Evolutionary conservation across 768 basidiomycete genomes (phyloP), one percentile per base, ranked within the genome.

Genomic region (Hypholoma fasciculare): DNA sequence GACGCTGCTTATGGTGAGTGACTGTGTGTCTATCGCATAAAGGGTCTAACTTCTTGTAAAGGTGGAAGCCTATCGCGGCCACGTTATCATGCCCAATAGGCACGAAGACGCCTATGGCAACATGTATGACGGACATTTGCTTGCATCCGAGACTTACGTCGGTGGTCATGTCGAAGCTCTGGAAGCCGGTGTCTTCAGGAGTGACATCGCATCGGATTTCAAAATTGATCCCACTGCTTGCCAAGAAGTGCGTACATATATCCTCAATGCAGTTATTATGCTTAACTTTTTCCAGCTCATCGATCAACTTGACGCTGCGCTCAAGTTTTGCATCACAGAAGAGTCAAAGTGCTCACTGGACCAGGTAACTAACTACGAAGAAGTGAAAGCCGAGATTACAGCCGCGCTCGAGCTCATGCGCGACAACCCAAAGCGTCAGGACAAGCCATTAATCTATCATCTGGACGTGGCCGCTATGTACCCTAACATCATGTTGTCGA

Each of bases 401-500:
- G 69, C 78, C 0, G 86, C 89, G 47, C 86, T 99, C 27, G 94
- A 96, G 69, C 70, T 86, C 62, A 89, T 98, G 81, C 93, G 94
- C 26, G 95, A 98, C 74, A 86, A 90, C 58, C 96, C 97, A 0
- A 83, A 87, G 54, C 92, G 96, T 13, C 78, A 80, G 43, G 96
- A 98, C 76, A 91, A 87, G 12, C 97, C 97, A 0, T 85, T 98
- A 61, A 98, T 99, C 68, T 99, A 99, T 74, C 97, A 99, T 72
- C 75, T 98, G 67, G 97, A 99, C 67, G 97, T 99, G 61, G 97
- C 97, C 2, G 97, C 97, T 61, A 99, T 99, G 97, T 98, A 99
- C 71, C 97, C 97, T 56, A 99, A 98, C 73, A 98, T 99, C 84
- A 99, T 99, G 97, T 88, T 99, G 79, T 98, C 96, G 16, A 99